These are phyloP conservation scores for Endoconidiophora polonica DNA, from an alignment of 2,329 filamentous ascomycete genomes.

Conservation along the genomic window DNA sequence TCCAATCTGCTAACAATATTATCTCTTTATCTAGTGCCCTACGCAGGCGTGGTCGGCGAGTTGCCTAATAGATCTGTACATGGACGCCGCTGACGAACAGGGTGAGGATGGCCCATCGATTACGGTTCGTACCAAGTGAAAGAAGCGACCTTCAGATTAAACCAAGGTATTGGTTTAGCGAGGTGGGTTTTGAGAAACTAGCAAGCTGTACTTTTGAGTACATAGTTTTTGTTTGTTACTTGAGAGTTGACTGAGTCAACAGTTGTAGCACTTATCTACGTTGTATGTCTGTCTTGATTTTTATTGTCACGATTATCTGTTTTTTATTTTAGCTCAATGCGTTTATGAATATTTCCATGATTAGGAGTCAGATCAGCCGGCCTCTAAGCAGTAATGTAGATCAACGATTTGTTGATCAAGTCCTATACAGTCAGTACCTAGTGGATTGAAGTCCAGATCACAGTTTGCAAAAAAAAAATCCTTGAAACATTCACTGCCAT, in stretches of 20 bases:
- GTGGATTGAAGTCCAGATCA: too few species aligned
- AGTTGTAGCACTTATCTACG: background rate
- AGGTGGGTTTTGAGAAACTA: background rate
- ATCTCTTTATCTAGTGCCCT: conserved; percentile 43
- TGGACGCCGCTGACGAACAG: conserved; percentile 57
- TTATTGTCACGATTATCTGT: background rate
- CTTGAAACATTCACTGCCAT: too few species aligned
- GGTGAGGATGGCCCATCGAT: conserved; percentile 11
- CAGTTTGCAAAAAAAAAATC: too few species aligned
- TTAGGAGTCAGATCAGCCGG: too few species aligned
- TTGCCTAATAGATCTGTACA: conserved; percentile 88
- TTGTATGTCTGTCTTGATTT: background rate
- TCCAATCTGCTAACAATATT: background rate
- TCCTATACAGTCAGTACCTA: too few species aligned
- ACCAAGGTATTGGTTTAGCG: background rate
- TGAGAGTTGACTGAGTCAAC: background rate
- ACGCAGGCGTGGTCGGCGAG: conserved; percentile 95
- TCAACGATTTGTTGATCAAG: too few species aligned
- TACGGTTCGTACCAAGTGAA: conserved; percentile 4
- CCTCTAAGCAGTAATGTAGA: too few species aligned
- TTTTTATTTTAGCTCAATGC: background rate
- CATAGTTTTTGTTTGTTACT: background rate
- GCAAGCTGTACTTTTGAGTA: background rate
- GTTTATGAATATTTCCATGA: too few species aligned
- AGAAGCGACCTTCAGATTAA: background rate